Evolutionary conservation across 805 yeast species (phyloP), one percentile per base, ranked within the genome.

Genomic region (Brettanomyces sp.): DNA sequence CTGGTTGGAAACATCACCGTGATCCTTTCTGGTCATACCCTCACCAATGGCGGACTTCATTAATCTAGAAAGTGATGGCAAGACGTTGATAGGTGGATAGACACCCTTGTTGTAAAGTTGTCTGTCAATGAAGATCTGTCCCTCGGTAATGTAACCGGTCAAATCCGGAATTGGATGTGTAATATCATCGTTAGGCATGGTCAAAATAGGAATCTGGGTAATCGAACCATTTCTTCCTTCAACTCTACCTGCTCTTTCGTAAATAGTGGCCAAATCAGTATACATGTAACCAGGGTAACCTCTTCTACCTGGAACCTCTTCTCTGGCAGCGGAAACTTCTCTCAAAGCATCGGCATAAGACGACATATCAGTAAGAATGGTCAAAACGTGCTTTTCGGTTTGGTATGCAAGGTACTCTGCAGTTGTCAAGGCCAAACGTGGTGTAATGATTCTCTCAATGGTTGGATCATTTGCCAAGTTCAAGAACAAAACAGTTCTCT

Each of bases 241-340:
- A 52, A 93, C 98, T 76, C 99, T 86, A 67, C 99, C 99, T 41
- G 99, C 99, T 76, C 99, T 87, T 74, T 93, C 99, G 69, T 93
- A 93, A 62, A 93, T 89, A 44, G 98, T 93, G 44, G 98, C 87
- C 76, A 93, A 87, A 83, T 93, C 99, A 42, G 99, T 93, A 74
- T 93, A 93, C 99, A 93, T 93, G 70, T 93, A 93, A 85, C 99
- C 99, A 54, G 99, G 99, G 70, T 93, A 93, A 77, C 99, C 99
- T 82, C 99, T 89, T 80, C 99, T 89, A 77, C 99, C 99, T 65
- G 99, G 99, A 41, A 93, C 99, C 73, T 95, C 99, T 72, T 93
- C 99, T 77, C 99, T 89, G 42, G 99, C 99, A 51, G 99, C 99
- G 52, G 97, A 89, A 44, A 93, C 99, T 74, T 93, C 99, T 82